phyloP scores from a whole-genome alignment of 176 grass and related monocot genomes.

The Echinochloa phyllopogon region DNA sequence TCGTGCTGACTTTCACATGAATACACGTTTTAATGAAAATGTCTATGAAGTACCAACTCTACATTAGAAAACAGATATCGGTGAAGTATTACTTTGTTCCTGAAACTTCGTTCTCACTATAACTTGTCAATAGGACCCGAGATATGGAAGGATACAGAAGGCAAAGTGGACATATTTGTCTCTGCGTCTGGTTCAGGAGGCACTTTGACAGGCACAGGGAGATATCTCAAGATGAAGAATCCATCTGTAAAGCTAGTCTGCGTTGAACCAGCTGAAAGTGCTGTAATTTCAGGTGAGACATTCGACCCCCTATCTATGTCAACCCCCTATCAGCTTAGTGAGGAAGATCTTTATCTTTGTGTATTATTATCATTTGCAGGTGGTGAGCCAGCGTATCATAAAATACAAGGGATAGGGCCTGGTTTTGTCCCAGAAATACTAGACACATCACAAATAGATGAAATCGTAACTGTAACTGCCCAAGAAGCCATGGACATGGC shows the following conservation, averaged over 20 bases:
- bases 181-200: slow-evolving; percentile 79
- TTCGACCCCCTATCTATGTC: not conserved
- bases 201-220: slow-evolving; percentile 73
- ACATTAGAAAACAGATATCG: not conserved
- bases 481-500: slow-evolving; percentile 78
- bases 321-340: not conserved
- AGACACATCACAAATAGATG: slow-evolving; percentile 68
- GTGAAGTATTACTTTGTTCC: not conserved
- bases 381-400: slow-evolving; percentile 61
- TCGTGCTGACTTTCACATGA: slow-evolving; percentile 4
- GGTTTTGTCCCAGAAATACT: slow-evolving; percentile 67
- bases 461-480: slow-evolving; percentile 60
- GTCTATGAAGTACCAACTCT: slow-evolving; percentile 6
- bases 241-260: slow-evolving; percentile 65
- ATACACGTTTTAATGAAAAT: not conserved
- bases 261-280: slow-evolving; percentile 90
- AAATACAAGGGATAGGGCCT: slow-evolving; percentile 80
- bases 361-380: slow-evolving; percentile 43
- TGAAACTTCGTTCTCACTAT: not conserved
- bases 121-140: slow-evolving; percentile 67
- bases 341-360: not conserved
- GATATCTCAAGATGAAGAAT: slow-evolving; percentile 86
- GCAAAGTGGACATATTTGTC: slow-evolving; percentile 89
- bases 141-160: slow-evolving; percentile 91
- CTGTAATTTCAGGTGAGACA: slow-evolving; percentile 72